Base-by-base conservation (phyloP, 768 basidiomycete genomes). In the Hirschioporus abietinus region DNA sequence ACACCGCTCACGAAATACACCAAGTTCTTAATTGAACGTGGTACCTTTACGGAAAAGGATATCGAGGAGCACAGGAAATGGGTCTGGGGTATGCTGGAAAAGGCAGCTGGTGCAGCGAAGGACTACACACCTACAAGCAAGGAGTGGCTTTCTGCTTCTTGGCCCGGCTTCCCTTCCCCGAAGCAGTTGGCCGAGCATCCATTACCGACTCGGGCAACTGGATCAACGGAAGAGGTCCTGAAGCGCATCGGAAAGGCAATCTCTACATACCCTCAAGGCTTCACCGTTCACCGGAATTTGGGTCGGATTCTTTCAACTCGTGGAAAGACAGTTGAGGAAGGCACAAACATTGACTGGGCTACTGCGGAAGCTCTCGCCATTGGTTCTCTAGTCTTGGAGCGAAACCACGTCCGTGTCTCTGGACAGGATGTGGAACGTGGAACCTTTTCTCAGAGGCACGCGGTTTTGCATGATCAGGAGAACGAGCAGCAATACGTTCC, bases 31-130 rank as follows among this genome's bases (percentile, higher is more conserved):
- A 85, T 93, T 72, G 89, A 88, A 64, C 93, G 97, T 66, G 90
- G 91, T 27, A 95, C 96, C 0, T 99, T 99, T 77, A 96, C 95
- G 35, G 91, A 94, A 77, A 89, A 91, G 78, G 96, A 99, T 73
- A 93, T 98, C 64, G 95, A 96, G 75, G 96, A 98, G 74, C 97
- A 99, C 83, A 95, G 94, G 84, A 92, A 91, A 72, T 99, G 97
- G 97, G 97, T 99, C 2, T 97, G 95, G 95, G 94, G 95, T 35
- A 96, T 96, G 93, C 83, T 99, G 66, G 97, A 99, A 79, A 96
- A 90, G 78, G 95, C 97, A 8, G 88, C 92, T n/a, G 88, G 85
- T n/a, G 94, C 86, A 9, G 84, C 93, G 15, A 97, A 98, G 81
- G 94, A 98, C 75, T 99, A 99, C 77, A 88, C 95, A 57, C 95